Conservation (phyloP, 495 filamentous ascomycete species). For the Elaphomyces granulatus region DNA sequence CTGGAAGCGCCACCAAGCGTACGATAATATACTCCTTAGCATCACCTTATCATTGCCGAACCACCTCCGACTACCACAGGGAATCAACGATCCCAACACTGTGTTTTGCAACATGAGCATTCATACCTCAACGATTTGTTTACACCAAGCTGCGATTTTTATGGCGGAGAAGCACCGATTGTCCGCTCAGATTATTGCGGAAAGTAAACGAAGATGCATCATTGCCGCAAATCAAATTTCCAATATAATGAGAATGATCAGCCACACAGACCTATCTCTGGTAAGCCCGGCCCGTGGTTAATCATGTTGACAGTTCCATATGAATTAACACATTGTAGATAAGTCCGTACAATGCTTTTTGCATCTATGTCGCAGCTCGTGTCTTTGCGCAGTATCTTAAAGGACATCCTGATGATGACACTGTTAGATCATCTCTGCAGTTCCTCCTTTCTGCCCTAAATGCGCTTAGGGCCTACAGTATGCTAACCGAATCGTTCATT, state of each 20-base stretch:
- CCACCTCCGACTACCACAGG: conserved; percentile 67
- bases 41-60: conserved; percentile 70
- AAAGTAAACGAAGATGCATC: conserved; percentile 87
- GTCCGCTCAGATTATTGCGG: conserved; percentile 58
- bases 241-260: conserved; percentile 92
- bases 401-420: conserved; percentile 68
- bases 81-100: conserved; percentile 66
- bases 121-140: conserved; percentile 90
- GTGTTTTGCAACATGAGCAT: conserved; percentile 96
- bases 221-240: conserved; percentile 89
- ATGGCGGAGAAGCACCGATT: conserved; percentile 86
- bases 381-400: conserved; percentile 96
- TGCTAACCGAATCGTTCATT: conserved; percentile 87
- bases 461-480: conserved; percentile 74
- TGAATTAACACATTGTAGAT: conserved; percentile 43
- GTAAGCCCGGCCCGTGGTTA: too few relatives aligned
- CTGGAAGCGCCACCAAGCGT: conserved; percentile 81
- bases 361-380: conserved; percentile 83
- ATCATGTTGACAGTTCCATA: too few relatives aligned
- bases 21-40: conserved; percentile 84
- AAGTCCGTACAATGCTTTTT: conserved; percentile 94
- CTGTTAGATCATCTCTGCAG: conserved; percentile 67
- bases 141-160: conserved; percentile 96
- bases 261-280: conserved; percentile 69
- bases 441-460: conserved; percentile 86